These are phyloP conservation scores for Candida labiduridarum DNA, from an alignment of 1,139 yeast genomes.

Conservation along the genomic window DNA sequence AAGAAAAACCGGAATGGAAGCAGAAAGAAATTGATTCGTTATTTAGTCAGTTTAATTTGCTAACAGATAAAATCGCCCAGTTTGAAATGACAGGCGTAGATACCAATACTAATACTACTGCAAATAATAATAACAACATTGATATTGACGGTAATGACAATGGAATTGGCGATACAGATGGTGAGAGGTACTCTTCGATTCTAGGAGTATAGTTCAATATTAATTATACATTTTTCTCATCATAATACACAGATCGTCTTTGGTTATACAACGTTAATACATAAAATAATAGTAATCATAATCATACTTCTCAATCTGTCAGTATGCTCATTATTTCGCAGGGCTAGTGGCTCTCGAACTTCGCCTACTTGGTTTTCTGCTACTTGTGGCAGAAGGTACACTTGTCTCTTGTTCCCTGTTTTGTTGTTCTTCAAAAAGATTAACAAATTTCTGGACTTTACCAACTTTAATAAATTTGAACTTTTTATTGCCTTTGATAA, in stretches of 20 bases:
- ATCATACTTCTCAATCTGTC: too few relatives aligned
- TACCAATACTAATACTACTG: neutral
- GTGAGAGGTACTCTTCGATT: neutral
- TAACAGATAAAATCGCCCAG: constrained; percentile 41
- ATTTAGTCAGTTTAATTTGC: constrained; percentile 41
- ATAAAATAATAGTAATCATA: neutral
- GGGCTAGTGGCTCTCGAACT: constrained; percentile 1
- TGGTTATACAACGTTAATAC: constrained; percentile 1
- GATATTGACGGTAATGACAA: neutral
- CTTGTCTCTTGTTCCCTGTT: constrained; percentile 15
- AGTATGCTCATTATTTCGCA: neutral
- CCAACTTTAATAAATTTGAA: constrained; percentile 52
- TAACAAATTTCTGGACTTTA: constrained; percentile 50
- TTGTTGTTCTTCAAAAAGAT: constrained; percentile 44
- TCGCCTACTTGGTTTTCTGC: constrained; percentile 9
- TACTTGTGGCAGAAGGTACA: constrained; percentile 3
- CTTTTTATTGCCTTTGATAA: constrained; percentile 46
- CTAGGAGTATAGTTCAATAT: neutral
- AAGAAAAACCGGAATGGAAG: constrained; percentile 20
- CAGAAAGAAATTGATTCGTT: constrained; percentile 30
- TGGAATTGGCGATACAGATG: neutral
- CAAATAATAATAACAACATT: too few relatives aligned
- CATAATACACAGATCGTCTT: neutral
- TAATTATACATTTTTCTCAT: neutral
- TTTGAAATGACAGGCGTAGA: constrained; percentile 17